Conservation (phyloP, 2,329 filamentous ascomycete species). For the Dactylellina haptotyla region DNA sequence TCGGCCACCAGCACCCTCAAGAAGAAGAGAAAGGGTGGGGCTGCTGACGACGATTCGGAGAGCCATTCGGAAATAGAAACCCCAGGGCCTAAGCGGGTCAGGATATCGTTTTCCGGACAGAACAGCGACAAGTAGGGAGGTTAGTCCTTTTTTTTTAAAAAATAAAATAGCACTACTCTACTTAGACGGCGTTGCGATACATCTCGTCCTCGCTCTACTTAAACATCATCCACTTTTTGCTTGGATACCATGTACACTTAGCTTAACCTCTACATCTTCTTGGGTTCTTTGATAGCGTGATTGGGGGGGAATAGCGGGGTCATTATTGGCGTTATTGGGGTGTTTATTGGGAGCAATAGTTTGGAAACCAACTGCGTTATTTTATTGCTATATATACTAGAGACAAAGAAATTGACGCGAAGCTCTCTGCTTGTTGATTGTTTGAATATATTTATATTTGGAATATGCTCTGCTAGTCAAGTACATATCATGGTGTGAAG, state of each 20-base stretch:
- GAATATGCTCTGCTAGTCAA: no score
- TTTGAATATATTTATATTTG: no score
- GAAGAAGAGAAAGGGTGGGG: slow-evolving; percentile 55
- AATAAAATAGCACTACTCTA: background rate
- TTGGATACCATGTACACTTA: slow-evolving; percentile 43
- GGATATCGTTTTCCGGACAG: slow-evolving; percentile 58
- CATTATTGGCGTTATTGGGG: slow-evolving; percentile 38
- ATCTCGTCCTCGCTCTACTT: background rate
- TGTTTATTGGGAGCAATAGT: slow-evolving; percentile 24
- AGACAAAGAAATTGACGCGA: no score
- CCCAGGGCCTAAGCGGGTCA: slow-evolving; percentile 58
- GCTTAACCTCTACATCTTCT: background rate
- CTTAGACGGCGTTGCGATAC: background rate
- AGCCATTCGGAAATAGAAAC: slow-evolving; percentile 58
- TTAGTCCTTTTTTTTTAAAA: no score
- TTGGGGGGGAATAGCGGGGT: slow-evolving; percentile 9
- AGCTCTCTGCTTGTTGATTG: no score
- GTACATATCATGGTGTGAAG: background rate
- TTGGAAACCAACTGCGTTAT: background rate
- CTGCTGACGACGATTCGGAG: slow-evolving; percentile 57
- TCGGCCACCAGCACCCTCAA: slow-evolving; percentile 37
- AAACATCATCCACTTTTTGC: background rate
- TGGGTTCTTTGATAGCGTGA: slow-evolving; percentile 13
- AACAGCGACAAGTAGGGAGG: slow-evolving; percentile 44
- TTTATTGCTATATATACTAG: background rate